Evolutionary conservation across 306 rosid species (phyloP).

Genomic region (Casuarina cunninghamiana): DNA sequence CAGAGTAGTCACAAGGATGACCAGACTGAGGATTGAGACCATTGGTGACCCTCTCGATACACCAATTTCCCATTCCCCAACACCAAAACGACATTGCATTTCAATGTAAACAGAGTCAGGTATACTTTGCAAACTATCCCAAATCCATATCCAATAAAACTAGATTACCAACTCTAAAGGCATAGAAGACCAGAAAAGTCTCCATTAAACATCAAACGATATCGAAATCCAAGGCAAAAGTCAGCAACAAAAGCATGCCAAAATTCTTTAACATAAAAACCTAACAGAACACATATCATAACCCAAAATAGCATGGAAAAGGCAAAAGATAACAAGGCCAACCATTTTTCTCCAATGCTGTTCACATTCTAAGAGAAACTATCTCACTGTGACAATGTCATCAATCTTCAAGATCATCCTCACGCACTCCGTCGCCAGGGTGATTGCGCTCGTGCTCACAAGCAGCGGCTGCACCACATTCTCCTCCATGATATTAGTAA

Average conservation of each 20-base stretch:
- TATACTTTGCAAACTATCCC: not conserved
- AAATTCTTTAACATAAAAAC: constrained; percentile 26
- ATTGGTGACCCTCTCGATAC: constrained; percentile 6
- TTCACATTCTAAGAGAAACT: constrained; percentile 16
- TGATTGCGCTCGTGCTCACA: constrained; percentile 93
- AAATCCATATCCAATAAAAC: not conserved
- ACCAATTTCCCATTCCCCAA: not conserved
- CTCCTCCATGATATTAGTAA: constrained; percentile 97
- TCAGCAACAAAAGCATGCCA: constrained; percentile 22
- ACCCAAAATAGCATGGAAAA: constrained; percentile 11
- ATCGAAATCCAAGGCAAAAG: constrained; percentile 17
- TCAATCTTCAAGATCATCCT: constrained; percentile 99
- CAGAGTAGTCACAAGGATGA: constrained; percentile 40
- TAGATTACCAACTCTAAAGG: not conserved
- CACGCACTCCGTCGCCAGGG: constrained; percentile 93
- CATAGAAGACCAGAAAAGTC: constrained; percentile 20
- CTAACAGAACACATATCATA: constrained; percentile 16
- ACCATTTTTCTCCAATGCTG: constrained; percentile 4
- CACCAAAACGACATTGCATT: not conserved
- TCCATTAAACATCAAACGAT: constrained; percentile 10
- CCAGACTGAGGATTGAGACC: constrained; percentile 47
- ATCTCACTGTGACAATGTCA: constrained; percentile 95
- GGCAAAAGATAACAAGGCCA: constrained; percentile 16
- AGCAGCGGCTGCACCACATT: constrained; percentile 99
- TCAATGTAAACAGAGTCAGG: not conserved